Conservation (phyloP, 352 stramenopile species). For the Pythium aristosporum region DNA sequence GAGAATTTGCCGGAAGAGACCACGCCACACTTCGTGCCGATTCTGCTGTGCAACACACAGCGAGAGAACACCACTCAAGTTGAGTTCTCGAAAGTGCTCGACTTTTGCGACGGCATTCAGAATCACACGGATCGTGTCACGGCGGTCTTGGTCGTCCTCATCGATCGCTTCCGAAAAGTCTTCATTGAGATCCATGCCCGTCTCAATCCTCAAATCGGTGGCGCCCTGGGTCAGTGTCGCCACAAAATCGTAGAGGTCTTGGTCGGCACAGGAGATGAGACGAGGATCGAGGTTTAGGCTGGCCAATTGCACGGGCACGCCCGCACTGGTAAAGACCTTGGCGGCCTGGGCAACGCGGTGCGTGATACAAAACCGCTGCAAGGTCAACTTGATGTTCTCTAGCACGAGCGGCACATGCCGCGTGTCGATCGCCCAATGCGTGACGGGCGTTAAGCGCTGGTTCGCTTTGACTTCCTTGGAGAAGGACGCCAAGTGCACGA, state of each 20-base stretch:
- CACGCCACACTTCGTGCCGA: neutral
- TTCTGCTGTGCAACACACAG: neutral
- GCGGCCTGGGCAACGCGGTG: conserved; percentile 13
- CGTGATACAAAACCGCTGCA: conserved; percentile 18
- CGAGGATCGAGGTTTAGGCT: conserved; percentile 13
- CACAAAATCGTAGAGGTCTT: conserved; percentile 9
- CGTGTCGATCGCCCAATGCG: neutral
- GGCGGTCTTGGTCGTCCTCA: conserved; percentile 7
- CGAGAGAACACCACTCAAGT: conserved; percentile 2
- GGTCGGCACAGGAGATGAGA: conserved; percentile 14
- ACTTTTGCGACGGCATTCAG: neutral
- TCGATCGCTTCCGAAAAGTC: conserved; percentile 5
- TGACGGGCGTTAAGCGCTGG: neutral
- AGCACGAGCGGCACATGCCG: conserved; percentile 1
- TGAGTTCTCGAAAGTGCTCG: neutral
- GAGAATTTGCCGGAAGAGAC: conserved; percentile 3
- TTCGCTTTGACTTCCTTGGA: neutral
- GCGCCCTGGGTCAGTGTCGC: neutral
- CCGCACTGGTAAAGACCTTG: conserved; percentile 4
- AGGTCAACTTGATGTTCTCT: neutral
- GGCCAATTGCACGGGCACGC: conserved; percentile 6
- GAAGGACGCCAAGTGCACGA: conserved; percentile 2
- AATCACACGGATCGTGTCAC: conserved; percentile 5
- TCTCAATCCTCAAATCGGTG: neutral
- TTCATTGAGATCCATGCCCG: conserved; percentile 1